A percentile compares a stretch with the other conserved stretches of the same genome.
phyloP scores from a whole-genome alignment of 805 yeast genomes.

The Komagataella ulmi region DNA sequence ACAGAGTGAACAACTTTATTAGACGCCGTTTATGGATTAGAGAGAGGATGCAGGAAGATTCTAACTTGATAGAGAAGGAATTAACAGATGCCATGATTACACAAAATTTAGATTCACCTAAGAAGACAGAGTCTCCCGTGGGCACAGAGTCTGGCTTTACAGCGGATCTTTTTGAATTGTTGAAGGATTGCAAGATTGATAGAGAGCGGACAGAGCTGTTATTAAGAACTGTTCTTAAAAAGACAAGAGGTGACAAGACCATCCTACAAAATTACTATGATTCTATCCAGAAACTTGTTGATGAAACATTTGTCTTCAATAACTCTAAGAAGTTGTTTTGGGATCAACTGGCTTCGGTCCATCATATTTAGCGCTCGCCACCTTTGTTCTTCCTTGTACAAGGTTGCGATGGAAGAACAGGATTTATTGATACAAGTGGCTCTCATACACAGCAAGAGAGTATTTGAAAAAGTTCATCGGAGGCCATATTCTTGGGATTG shows the following conservation, averaged over 20 bases:
- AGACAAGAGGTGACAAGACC: background rate
- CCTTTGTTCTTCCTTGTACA: background rate
- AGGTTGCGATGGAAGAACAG: background rate
- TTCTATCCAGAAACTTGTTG: background rate
- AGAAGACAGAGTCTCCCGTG: background rate
- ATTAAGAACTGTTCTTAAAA: background rate
- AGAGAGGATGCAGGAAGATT: constrained; percentile 11
- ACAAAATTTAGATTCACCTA: no score
- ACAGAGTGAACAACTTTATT: constrained; percentile 33
- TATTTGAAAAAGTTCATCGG: background rate
- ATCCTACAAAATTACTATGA: background rate
- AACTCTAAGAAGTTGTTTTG: background rate
- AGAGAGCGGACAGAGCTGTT: background rate
- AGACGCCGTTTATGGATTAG: constrained; percentile 39
- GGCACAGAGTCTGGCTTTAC: background rate
- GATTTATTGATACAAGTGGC: background rate
- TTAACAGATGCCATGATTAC: background rate
- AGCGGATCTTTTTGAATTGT: background rate
- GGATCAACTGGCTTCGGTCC: background rate
- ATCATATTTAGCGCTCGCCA: background rate
- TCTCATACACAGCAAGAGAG: background rate
- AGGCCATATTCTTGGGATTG: background rate
- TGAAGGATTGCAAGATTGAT: background rate
- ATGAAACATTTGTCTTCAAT: background rate
- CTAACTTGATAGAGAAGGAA: background rate